Evolutionary conservation across 108 stramenopile species (phyloP), one percentile per base, ranked within the genome.

Genomic region (Pseudonitzschia pungens): DNA sequence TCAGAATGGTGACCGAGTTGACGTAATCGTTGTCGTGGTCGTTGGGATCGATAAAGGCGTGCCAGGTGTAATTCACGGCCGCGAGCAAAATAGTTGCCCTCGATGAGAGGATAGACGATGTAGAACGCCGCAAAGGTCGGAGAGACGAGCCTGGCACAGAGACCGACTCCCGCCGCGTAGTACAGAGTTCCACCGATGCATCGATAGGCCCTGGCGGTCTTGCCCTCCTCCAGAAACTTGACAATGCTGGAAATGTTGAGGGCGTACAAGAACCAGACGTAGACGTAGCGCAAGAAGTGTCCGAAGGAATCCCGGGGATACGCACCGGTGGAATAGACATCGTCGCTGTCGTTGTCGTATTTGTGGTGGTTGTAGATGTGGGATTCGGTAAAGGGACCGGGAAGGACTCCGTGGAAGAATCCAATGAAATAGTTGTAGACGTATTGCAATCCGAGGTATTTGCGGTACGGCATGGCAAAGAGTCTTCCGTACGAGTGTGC

Each of bases 291-390:
- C 21, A 68, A 0, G 12, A 43, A 68, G 7, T 44, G n/a, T 29
- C 40, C 18, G 26, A 68, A 68, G 4, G 41, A 48, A 48, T 68
- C 66, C 0, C 66, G 0, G 20, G 41, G 66, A 27, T 44, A 48
- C 0, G 41, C 36, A 44, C 44, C 66, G 42, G 41, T 68, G 11
- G 66, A 48, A 36, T 48, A 43, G 0, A 68, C 66, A 36, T 68
- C 75, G 31, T 70, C 59, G 0, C 0, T 22, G 0, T 55, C 48
- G 69, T 76, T 76, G 55, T 70, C 69, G 55, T 76, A 76, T 42
- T 60, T 55, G 54, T 76, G 75, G 53, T 76, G 75, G 36, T 76
- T 76, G 69, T 70, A 41, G n/a, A 70, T 59, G 29, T 76, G 75
- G 20, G 41, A 31, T 55, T 65, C 28, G 0, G 75, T 76, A 0